Conservation (phyloP, 257 asterid genomes). For the Anisodus tanguticus region DNA sequence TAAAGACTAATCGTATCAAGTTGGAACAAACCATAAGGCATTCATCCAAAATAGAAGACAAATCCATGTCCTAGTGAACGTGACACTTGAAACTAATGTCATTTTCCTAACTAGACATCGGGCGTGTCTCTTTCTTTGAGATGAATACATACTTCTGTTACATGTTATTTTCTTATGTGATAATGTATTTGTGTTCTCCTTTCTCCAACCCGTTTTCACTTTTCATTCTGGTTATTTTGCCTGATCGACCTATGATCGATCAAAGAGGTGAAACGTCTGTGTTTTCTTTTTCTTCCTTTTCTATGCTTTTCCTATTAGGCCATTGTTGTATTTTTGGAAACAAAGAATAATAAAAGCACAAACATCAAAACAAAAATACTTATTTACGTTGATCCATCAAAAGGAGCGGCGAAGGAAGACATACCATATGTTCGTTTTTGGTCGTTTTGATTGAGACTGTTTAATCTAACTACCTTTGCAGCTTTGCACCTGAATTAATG, state of each 20-base stretch:
- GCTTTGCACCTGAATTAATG: neutral
- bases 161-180: neutral
- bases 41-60: neutral
- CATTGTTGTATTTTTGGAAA: neutral
- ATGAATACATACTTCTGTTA: neutral
- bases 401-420: neutral
- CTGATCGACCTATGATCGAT: neutral
- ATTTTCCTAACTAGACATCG: neutral
- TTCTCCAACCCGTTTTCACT: neutral
- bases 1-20: neutral
- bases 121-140: neutral
- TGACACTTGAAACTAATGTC: slow-evolving; percentile 18
- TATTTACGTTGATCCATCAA: neutral
- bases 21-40: neutral
- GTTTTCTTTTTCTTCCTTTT: neutral
- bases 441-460: neutral
- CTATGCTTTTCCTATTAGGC: neutral
- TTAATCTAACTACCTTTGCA: neutral
- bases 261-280: neutral
- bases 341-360: neutral
- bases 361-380: neutral
- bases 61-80: neutral
- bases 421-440: neutral
- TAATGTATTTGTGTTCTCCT: neutral
- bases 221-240: neutral